Base-by-base conservation (phyloP, 1,139 yeast genomes). In the Geotrichum restrictum region DNA sequence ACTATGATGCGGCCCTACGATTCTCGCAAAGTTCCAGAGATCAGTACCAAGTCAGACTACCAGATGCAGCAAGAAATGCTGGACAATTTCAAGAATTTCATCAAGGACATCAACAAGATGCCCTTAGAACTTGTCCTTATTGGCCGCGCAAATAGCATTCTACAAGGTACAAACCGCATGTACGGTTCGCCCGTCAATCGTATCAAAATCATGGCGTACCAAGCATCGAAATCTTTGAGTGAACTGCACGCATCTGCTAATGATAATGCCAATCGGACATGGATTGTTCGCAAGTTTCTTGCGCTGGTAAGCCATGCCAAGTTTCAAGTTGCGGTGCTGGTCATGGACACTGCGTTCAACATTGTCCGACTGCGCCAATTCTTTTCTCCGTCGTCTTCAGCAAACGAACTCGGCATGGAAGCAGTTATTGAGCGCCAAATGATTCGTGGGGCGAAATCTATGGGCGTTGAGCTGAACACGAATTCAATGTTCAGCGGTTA, bases 131-230 rank as follows among this genome's bases (percentile, higher is more conserved):
- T 86, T 49, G 73, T 83, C 32, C 84, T 86, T 60, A 68, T 86
- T 13, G 81, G 86, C 48, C 71, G 93, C 61, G 76, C 88, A 10
- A 83, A 83, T 84, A 71, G 91, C 54, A 84, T 85, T 73, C 77
- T 86, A 52, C 93, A 85, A 65, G 82, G 82, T 37, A 68, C 83
- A 60, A 86, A 86, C 64, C 80, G 79, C 59, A 71, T 71, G 51
- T 79, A 80, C 65, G 88, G 85, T 2, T 80, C 88, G 19, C 93
- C 93, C 0, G 85, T 85, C 16, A 86, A 86, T 64, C 72, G 94
- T 52, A 70, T 86, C 59, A 81, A 82, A 56, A 64, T 82, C 43
- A 72, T 86, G 56, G 86, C 88, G 0, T 65, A 69, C 33, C 79
- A 79, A 55, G 85, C 87, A 31, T 57, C 71, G 37, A 55, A 64